A percentile compares a stretch with the other conserved stretches of the same genome.
These are phyloP conservation scores for Erodium chrysanthum DNA, from an alignment of 441 rosid species.

Conservation along the genomic window DNA sequence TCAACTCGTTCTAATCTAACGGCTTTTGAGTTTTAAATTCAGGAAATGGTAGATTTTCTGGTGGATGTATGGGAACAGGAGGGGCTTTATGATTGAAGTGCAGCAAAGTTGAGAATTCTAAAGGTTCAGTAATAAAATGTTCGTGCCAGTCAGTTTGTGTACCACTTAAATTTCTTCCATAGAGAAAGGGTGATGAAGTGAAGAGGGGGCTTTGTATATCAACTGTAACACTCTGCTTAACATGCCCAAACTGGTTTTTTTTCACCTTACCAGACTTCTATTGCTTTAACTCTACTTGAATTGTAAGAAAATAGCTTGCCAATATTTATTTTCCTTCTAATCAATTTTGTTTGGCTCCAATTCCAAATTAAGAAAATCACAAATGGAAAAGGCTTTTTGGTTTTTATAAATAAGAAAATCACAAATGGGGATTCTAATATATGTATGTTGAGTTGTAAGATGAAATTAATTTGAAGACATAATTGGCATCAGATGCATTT, in stretches of 20 bases:
- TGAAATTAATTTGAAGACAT: too few relatives aligned
- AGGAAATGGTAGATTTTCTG: slow-evolving; percentile 93
- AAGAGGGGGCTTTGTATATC: slow-evolving; percentile 12
- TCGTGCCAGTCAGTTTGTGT: background rate
- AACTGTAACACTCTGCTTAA: slow-evolving; percentile 23
- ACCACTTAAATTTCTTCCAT: slow-evolving; percentile 16
- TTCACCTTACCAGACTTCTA: background rate
- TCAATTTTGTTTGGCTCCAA: too few relatives aligned
- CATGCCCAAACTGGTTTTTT: slow-evolving; percentile 15
- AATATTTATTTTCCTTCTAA: too few relatives aligned
- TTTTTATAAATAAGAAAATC: too few relatives aligned
- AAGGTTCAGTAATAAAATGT: slow-evolving; percentile 10
- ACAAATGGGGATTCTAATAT: too few relatives aligned
- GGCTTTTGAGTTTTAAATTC: slow-evolving; percentile 13
- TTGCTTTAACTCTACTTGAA: background rate
- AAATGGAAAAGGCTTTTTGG: too few relatives aligned
- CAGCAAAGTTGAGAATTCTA: slow-evolving; percentile 7
- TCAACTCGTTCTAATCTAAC: background rate
- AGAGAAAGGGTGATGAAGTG: slow-evolving; percentile 15
- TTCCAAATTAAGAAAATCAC: too few relatives aligned
- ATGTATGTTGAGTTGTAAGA: too few relatives aligned
- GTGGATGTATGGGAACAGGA: slow-evolving; percentile 93
- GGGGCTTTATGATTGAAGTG: slow-evolving; percentile 60
- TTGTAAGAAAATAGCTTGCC: too few relatives aligned
- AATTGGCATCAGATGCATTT: background rate